Base-by-base conservation (phyloP, 1,284 basidiomycete species). In the Apiotrichum laibachii region DNA sequence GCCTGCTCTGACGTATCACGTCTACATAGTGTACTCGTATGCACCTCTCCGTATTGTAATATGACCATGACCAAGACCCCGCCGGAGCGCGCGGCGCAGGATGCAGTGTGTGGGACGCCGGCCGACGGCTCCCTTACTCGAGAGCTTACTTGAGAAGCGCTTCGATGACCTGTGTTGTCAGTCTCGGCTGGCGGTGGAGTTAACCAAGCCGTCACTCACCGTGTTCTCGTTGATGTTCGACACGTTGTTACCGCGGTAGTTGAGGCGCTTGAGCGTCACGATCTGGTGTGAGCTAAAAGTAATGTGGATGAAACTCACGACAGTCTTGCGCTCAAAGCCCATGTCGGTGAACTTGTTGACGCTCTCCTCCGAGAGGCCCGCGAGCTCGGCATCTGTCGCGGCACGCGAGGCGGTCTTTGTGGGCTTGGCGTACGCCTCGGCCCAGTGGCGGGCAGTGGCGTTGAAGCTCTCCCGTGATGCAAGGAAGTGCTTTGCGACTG, bases 371-470 rank as follows among this genome's bases (percentile, higher is more conserved):
- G 78, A 74, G 52, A 84, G 66, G 0, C 82, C 82, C 1, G 81
- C 81, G 52, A 81, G 68, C 59, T 77, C 78, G 52, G 72, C 68
- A 53, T 72, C 73, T 35, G 70, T 66, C 44, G 70, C 65, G 18
- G 69, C 19, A 15, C 49, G n/a, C 33, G 34, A 22, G n/a, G 35
- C 19, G 49, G 19, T 12, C 19, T 22, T 15, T 40, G 37, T 88
- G 85, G 87, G 89, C 40, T 86, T 87, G 2, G 90, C 91, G 71
- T 94, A 94, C 37, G 88, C 86, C 71, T 90, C 85, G 3, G 93
- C 90, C 95, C 95, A 99, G 76, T 94, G 94, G 50, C 85, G 83
- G 26, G 96, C 95, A 0, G 95, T 99, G 42, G 89, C 87, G 59
- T 97, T 90, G 71, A 98, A 99, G 65, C 88, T 88, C 19, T 80